phyloP scores from a whole-genome alignment of 2,329 filamentous ascomycete species.

The Cylindrodendrum hubeiense region DNA sequence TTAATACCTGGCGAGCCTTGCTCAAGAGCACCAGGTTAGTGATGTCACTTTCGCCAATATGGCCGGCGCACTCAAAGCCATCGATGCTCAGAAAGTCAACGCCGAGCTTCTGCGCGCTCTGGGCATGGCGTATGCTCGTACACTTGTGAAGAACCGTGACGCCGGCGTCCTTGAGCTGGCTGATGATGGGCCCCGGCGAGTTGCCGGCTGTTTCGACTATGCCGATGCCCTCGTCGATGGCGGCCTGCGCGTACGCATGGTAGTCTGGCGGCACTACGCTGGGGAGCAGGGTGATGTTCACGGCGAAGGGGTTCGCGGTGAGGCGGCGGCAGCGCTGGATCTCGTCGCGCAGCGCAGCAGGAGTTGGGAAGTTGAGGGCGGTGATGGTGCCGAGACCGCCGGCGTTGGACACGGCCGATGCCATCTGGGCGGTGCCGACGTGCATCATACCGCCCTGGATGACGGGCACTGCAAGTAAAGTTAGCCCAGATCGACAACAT shows the following conservation, averaged over 20 bases:
- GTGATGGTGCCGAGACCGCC: constrained; percentile 87
- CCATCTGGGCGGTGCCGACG: constrained; percentile 84
- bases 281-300: constrained; percentile 95
- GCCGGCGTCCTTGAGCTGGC: constrained; percentile 83
- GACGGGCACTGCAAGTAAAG: constrained; percentile 73
- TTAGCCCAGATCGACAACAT: background rate
- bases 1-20: constrained; percentile 85
- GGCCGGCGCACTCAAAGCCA: constrained; percentile 95
- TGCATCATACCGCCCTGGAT: constrained; percentile 92
- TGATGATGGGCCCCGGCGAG: constrained; percentile 88
- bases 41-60: constrained; percentile 89
- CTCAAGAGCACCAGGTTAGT: constrained; percentile 91
- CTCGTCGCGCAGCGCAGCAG: constrained; percentile 92
- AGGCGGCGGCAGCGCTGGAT: constrained; percentile 87
- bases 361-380: constrained; percentile 91
- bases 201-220: constrained; percentile 96
- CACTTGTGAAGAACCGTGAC: constrained; percentile 94
- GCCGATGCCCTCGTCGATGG: constrained; percentile 91
- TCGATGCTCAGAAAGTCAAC: constrained; percentile 98
- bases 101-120: constrained; percentile 91
- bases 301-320: constrained; percentile 85
- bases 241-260: constrained; percentile 87
- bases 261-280: constrained; percentile 93
- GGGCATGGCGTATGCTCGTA: constrained; percentile 95
- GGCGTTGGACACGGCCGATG: constrained; percentile 81